These are phyloP conservation scores for Paramecium bursaria DNA, from an alignment of 73 alveolate species.

Conservation along the genomic window DNA sequence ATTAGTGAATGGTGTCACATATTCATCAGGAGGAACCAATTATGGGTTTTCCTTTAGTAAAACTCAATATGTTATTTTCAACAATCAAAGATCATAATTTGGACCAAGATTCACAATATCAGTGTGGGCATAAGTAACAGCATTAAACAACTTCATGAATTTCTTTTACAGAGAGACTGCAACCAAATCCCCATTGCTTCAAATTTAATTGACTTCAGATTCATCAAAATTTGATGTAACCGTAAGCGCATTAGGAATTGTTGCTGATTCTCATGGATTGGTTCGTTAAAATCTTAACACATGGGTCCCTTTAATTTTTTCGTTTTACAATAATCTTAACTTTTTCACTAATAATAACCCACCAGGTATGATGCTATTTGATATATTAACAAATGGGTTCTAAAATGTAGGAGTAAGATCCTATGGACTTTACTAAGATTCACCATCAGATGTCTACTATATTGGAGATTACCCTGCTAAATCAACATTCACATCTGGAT, in stretches of 20 bases:
- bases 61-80: background rate
- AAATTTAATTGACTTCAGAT: background rate
- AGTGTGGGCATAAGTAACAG: background rate
- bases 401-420: background rate
- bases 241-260: background rate
- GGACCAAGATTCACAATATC: slow-evolving; percentile 7
- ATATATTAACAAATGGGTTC: background rate
- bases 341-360: background rate
- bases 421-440: background rate
- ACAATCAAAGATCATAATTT: background rate
- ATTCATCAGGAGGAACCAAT: background rate
- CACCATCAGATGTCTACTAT: slow-evolving; percentile 1
- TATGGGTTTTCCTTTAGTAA: background rate
- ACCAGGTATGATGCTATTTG: slow-evolving; percentile 34
- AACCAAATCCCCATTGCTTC: background rate
- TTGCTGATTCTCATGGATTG: slow-evolving; percentile 6
- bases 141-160: background rate
- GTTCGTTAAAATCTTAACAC: background rate
- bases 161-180: background rate
- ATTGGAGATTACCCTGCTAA: slow-evolving; percentile 32
- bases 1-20: background rate
- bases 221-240: background rate
- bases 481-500: background rate
- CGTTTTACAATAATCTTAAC: background rate
- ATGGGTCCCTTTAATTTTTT: slow-evolving; percentile 5